phyloP scores from a whole-genome alignment of 805 yeast genomes.

The Spathaspora girioi region DNA sequence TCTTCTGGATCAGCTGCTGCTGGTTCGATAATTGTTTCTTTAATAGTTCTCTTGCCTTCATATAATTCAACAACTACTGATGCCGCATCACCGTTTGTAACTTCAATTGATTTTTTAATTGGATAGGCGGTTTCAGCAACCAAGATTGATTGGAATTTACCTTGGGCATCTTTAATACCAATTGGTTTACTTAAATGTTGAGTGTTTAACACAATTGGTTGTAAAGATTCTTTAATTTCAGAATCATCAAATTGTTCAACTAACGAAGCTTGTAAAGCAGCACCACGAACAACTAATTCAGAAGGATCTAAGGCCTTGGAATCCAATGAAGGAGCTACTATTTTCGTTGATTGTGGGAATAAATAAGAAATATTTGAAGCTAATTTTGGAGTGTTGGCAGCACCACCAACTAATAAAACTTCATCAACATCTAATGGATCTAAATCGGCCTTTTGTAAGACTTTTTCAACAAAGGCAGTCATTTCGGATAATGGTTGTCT shows the following conservation, averaged over 20 bases:
- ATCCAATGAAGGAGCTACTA: constrained; percentile 75
- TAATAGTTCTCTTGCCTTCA: constrained; percentile 82
- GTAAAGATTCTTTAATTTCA: constrained; percentile 73
- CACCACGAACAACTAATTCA: constrained; percentile 89
- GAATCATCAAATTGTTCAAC: constrained; percentile 79
- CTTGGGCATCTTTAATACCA: constrained; percentile 75
- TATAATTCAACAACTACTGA: constrained; percentile 62
- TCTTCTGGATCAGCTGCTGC: constrained; percentile 52
- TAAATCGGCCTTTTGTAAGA: constrained; percentile 76
- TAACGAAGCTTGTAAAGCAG: constrained; percentile 93
- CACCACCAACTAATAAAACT: constrained; percentile 90
- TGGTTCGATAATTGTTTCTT: constrained; percentile 77
- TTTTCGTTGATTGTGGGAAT: constrained; percentile 76
- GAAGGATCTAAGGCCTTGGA: constrained; percentile 81
- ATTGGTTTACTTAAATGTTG: constrained; percentile 82
- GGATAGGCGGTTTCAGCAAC: constrained; percentile 89
- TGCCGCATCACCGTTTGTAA: constrained; percentile 60
- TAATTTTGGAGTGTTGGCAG: constrained; percentile 88
- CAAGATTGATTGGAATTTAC: constrained; percentile 68
- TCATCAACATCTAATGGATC: constrained; percentile 87
- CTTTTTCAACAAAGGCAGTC: constrained; percentile 69
- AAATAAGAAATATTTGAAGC: constrained; percentile 66
- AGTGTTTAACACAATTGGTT: constrained; percentile 82
- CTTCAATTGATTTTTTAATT: constrained; percentile 67
- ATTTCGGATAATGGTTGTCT: constrained; percentile 74